Base-by-base conservation (phyloP, 2,329 filamentous ascomycete species). In the Neocucurbitaria cava region DNA sequence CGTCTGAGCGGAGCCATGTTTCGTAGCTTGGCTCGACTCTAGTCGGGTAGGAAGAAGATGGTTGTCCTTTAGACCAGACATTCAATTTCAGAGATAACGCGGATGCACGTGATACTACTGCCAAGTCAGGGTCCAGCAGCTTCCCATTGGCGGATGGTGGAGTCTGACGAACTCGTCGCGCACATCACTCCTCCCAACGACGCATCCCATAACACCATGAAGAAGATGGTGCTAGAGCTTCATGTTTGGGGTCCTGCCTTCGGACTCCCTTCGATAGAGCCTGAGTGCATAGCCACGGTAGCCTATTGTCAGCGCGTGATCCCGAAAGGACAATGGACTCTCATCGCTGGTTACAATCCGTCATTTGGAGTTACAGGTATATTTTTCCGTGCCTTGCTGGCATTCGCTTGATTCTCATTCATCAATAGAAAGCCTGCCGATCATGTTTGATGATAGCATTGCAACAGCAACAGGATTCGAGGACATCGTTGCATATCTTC, bases 211-310 rank as follows among this genome's bases (percentile, higher is more conserved):
- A 44, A 35, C 33, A 44, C 41, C 40, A 43, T 33, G n/a, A 35
- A 36, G 13, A 54, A 9, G 10, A 85, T 84, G 81, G 81, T 86
- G 59, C 78, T 92, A 44, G 86, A 94, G 78, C 85, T 99, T 56
- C 90, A 96, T 77, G 85, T 96, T 70, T 96, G 93, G 89, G 93
- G 93, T 45, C 88, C 92, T 49, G 93, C 91, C 36, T 96, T 96
- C 75, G 88, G 87, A 36, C 85, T 97, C 40, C 89, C 94, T 13
- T 98, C 95, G 39, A 89, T 98, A 68, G 93, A 98, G 70, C 83
- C 94, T 41, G 91, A 96, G 80, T 98, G 93, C 72, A 85, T 96
- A 56, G 93, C 93, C 24, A 83, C 89, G 39, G 87, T 96, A 62
- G 87, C 90, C 48, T 93, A 93, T 73, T 82, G 96, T 52, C 84